Evolutionary conservation across 495 filamentous ascomycete genomes (phyloP).

Genomic region (Penicillium atrosanguineum): DNA sequence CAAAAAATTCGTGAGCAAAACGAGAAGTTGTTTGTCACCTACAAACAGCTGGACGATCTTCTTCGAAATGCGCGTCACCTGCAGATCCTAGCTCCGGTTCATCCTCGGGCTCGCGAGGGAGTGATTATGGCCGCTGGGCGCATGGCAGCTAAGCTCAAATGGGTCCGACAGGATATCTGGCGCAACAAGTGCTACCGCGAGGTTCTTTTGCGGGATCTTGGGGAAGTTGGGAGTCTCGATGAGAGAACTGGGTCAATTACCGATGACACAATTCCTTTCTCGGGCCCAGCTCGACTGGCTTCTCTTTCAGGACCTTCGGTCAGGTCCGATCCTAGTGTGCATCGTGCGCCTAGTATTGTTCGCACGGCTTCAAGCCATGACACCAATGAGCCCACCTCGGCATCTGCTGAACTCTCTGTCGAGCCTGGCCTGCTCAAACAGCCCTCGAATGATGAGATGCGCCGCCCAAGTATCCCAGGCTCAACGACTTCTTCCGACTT

Average conservation of each 20-base stretch:
- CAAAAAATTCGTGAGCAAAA: slow-evolving; percentile 81
- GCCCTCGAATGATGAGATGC: slow-evolving; percentile 24
- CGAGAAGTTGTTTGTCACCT: slow-evolving; percentile 68
- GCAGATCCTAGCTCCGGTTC: slow-evolving; percentile 82
- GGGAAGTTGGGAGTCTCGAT: slow-evolving; percentile 57
- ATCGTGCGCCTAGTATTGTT: slow-evolving; percentile 17
- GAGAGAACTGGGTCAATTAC: slow-evolving; percentile 13
- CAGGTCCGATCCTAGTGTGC: slow-evolving; percentile 17
- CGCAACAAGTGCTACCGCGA: slow-evolving; percentile 86
- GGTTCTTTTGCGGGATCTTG: slow-evolving; percentile 78
- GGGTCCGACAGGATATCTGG: slow-evolving; percentile 92
- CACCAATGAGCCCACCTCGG: slow-evolving; percentile 6
- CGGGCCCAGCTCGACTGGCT: slow-evolving; percentile 11
- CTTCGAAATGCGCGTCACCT: slow-evolving; percentile 92
- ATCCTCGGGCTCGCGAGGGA: slow-evolving; percentile 79
- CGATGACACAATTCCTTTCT: slow-evolving; percentile 13
- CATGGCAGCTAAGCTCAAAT: slow-evolving; percentile 86
- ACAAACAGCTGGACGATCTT: slow-evolving; percentile 75
- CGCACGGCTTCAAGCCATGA: slow-evolving; percentile 21
- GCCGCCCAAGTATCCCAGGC: slow-evolving; percentile 36
- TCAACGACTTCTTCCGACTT: slow-evolving; percentile 35
- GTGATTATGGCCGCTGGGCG: slow-evolving; percentile 80
- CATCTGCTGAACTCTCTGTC: slow-evolving; percentile 4
- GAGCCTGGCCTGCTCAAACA: slow-evolving; percentile 18
- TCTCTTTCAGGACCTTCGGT: slow-evolving; percentile 25